phyloP scores from a whole-genome alignment of 257 asterid species.

The Nicotiana otophora region DNA sequence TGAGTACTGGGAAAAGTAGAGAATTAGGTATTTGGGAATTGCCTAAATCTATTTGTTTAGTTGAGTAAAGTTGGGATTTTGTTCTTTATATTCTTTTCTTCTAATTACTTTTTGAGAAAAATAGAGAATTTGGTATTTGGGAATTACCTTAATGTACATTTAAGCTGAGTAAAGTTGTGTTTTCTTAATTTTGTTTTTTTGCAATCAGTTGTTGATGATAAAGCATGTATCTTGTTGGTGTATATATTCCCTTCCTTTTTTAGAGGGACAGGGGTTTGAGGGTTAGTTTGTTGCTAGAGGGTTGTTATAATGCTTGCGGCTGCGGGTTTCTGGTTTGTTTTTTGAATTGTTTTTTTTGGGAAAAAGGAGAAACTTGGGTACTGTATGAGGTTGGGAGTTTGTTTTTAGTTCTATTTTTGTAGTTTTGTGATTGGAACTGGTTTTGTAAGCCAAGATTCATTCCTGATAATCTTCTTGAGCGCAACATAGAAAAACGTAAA shows the following conservation, averaged over 20 bases:
- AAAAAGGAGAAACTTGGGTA: too few species aligned
- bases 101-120: neutral
- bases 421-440: neutral
- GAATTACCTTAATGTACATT: neutral
- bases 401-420: neutral
- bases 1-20: neutral
- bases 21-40: neutral
- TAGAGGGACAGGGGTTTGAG: neutral
- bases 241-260: neutral
- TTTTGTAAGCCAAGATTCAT: neutral
- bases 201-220: neutral
- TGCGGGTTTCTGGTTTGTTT: neutral
- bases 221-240: neutral
- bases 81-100: too few species aligned
- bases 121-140: neutral
- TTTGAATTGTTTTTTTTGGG: too few species aligned
- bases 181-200: neutral
- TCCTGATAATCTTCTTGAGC: neutral
- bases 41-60: neutral
- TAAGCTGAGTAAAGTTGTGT: neutral
- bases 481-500: neutral
- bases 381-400: neutral
- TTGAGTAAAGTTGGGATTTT: too few species aligned
- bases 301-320: neutral
- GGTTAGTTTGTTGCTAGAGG: neutral